Evolutionary conservation across 768 basidiomycete species (phyloP), one percentile per base, ranked within the genome.

Genomic region (Trametes cingulata): DNA sequence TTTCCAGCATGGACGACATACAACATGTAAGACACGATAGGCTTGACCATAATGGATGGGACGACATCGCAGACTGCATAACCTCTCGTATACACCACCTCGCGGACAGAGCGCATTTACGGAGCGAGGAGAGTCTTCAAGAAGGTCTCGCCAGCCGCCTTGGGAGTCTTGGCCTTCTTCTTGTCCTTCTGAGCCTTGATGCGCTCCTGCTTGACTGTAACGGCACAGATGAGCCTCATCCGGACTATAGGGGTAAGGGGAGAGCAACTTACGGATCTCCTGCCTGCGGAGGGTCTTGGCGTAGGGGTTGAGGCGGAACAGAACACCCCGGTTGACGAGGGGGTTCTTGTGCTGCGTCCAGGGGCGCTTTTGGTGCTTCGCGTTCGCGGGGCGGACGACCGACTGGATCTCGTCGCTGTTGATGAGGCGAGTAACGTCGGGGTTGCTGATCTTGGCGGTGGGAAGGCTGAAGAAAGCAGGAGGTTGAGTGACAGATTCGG

Each of bases 301-400:
- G 78, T 98, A 98, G 53, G 96, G 96, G 84, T 98, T 98, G 78
- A 98, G 85, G 70, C 95, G 90, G 93, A 95, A 95, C 73, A 95
- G 86, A 68, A 95, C 80, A 51, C 84, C 90, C 82, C 91, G 95
- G 88, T 97, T 97, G 78, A 85, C 76, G 70, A 97, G 85, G 53
- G 95, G 94, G 83, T 97, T 98, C 90, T 98, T 98, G 91, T 95
- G 95, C 81, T 98, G 95, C 64, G 94, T 92, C 92, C 91, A 95
- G 61, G 95, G 94, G 72, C 95, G 89, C 79, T 95, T 97, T 78
- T 90, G 88, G 62, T 78, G 72, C 77, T 92, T 90, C 64, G 86
- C 80, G 68, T 90, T 90, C 59, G 92, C 94, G 55, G 91, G 91
- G 71, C 96, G 93, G 69, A 97, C 85, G 71, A 97, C 90, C 45